phyloP scores from a whole-genome alignment of 495 filamentous ascomycete genomes.

The Trichoderma orchidacearum region DNA sequence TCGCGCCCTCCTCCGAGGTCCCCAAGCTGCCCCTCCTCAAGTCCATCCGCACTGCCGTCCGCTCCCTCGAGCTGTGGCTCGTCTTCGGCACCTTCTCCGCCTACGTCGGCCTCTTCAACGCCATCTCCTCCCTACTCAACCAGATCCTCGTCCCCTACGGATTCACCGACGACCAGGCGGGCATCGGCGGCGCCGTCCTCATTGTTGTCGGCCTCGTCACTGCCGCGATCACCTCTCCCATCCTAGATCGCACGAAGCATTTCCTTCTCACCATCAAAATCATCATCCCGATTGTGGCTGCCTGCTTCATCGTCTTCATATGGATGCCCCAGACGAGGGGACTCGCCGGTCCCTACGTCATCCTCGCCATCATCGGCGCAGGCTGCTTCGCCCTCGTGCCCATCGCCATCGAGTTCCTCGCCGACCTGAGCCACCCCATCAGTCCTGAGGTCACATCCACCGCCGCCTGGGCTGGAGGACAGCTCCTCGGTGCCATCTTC shows the following conservation, averaged over 20 bases:
- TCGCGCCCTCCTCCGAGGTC: constrained; percentile 27
- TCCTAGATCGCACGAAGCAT: constrained; percentile 73
- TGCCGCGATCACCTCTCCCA: constrained; percentile 61
- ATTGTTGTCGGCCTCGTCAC: constrained; percentile 76
- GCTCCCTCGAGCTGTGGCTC: constrained; percentile 57
- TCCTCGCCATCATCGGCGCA: constrained; percentile 63
- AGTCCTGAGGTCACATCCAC: constrained; percentile 77
- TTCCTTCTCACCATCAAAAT: constrained; percentile 64
- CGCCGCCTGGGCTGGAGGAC: constrained; percentile 72
- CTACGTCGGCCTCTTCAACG: constrained; percentile 91
- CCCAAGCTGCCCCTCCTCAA: constrained; percentile 36
- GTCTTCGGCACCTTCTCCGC: constrained; percentile 62
- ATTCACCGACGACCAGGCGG: constrained; percentile 68
- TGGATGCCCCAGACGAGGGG: constrained; percentile 57
- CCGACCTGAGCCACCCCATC: constrained; percentile 75
- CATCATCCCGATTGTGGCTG: constrained; percentile 60
- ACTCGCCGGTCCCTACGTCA: constrained; percentile 56
- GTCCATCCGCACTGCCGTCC: constrained; percentile 33
- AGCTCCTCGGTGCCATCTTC: constrained; percentile 68
- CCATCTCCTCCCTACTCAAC: constrained; percentile 74
- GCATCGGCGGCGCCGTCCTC: constrained; percentile 79
- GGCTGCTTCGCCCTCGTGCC: constrained; percentile 71
- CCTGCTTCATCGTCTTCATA: constrained; percentile 62
- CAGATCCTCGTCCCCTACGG: constrained; percentile 77
- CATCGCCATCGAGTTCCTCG: constrained; percentile 72